These are phyloP conservation scores for Mortierella sp. DNA, from an alignment of 371 early-diverging fungal genomes.

Conservation along the genomic window DNA sequence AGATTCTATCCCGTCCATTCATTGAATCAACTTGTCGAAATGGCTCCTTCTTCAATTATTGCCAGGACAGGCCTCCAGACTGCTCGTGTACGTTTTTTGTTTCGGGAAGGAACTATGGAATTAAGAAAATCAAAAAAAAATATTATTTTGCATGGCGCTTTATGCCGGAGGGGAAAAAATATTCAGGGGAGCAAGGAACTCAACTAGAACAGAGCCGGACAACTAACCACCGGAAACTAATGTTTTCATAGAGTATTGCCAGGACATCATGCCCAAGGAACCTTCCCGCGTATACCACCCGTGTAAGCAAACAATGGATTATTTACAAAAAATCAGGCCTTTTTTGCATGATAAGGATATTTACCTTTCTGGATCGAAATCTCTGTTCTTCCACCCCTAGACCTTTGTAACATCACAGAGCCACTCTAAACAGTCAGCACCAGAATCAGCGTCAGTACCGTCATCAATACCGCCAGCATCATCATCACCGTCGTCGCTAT, in stretches of 20 bases:
- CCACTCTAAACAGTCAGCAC: slow-evolving; percentile 18
- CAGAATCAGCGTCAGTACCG: slow-evolving; percentile 13
- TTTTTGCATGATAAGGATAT: too few species aligned
- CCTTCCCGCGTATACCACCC: slow-evolving; percentile 11
- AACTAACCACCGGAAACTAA: too few species aligned
- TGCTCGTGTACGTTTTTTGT: slow-evolving; percentile 26
- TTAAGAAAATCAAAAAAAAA: too few species aligned
- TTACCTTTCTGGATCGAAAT: too few species aligned
- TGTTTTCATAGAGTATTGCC: slow-evolving; percentile 13
- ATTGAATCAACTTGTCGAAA: background rate
- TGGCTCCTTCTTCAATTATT: slow-evolving; percentile 25
- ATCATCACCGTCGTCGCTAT: background rate
- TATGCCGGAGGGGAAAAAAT: background rate
- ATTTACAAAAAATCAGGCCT: too few species aligned
- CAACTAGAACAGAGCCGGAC: too few species aligned
- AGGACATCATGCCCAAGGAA: slow-evolving; percentile 25
- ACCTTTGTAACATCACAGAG: slow-evolving; percentile 41
- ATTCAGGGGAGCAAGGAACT: too few species aligned
- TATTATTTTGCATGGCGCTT: background rate
- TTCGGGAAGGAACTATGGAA: background rate
- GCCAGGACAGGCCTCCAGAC: slow-evolving; percentile 46
- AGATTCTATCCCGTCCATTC: background rate
- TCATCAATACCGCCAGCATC: slow-evolving; percentile 5
- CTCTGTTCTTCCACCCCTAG: slow-evolving; percentile 2
- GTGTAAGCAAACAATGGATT: slow-evolving; percentile 24